phyloP scores from a whole-genome alignment of 2,329 filamentous ascomycete species.

The Periconia macrospinosa region DNA sequence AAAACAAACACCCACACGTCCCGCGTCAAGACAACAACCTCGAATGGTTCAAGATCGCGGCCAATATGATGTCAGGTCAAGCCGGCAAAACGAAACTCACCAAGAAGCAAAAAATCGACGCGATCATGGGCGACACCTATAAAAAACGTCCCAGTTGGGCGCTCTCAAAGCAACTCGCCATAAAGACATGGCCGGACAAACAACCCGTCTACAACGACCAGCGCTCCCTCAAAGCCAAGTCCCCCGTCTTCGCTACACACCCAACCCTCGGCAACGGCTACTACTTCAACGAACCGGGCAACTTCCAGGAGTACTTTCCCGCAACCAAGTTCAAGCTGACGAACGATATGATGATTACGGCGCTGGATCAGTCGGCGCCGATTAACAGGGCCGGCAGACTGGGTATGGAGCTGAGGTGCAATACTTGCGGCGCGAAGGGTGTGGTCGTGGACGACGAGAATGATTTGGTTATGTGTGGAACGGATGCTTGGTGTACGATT shows the following conservation, averaged over 20 bases:
- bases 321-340: constrained; percentile 9
- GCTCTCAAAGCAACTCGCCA: constrained; percentile 1
- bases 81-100: background rate
- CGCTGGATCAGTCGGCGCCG: background rate
- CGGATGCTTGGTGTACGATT: constrained; percentile 7
- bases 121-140: background rate
- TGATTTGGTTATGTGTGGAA: constrained; percentile 15
- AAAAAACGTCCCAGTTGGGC: background rate
- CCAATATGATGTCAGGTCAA: background rate
- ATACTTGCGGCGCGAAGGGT: constrained; percentile 1
- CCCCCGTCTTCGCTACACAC: constrained; percentile 3
- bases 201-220: constrained; percentile 6
- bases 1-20: constrained; percentile 2
- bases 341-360: background rate
- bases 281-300: constrained; percentile 11
- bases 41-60: background rate
- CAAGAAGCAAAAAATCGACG: background rate
- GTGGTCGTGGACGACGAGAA: constrained; percentile 12
- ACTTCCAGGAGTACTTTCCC: constrained; percentile 15
- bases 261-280: background rate
- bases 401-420: constrained; percentile 4
- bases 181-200: constrained; percentile 4
- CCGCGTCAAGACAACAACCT: background rate
- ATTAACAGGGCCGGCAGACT: constrained; percentile 10
- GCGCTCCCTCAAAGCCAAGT: background rate